Evolutionary conservation across 176 grass and related monocot genomes (phyloP), one percentile per base, ranked within the genome.

Genomic region (Luzula sylvatica): DNA sequence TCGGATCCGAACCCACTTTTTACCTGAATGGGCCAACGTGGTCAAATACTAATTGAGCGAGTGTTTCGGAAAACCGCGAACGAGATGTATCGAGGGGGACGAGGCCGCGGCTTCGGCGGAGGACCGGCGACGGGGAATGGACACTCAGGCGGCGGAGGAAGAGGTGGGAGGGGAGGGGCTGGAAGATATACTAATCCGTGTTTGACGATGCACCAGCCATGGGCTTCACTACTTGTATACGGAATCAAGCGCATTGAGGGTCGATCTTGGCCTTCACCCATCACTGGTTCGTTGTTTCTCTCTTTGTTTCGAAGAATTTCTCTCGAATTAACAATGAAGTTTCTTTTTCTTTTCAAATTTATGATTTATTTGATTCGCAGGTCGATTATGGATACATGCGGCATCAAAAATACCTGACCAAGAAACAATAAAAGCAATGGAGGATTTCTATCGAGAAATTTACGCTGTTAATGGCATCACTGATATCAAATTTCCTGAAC

Each of bases 181-280:
- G 79, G 49, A 7, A 61, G 30, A 26, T 72, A 73, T 28, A 59
- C 50, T 9, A 95, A 88, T 57, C 73, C 83, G 5, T 88, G 89
- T 73, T 78, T 95, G 35, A 95, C 89, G 53, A 95, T 95, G 89
- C 89, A 95, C 53, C 89, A 95, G 52, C 89, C 89, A 0, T 95
- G 89, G 89, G 89, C 89, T 18, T 95, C 83, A 20, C 89, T 95
- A 25, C 68, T 95, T 18, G 73, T 88, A 38, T 55, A 95, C 57
- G 89, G 89, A 41, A 95, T 95, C 76, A 95, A 95, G 77, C 89
- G 89, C 24, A 50, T 95, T 3, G 89, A 95, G 70, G 89, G 89
- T 23, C 65, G 89, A 39, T 95, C 89, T 11, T 95, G 89, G 89
- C 77, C 89, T 11, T 83, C 89, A 18, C 83, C 83, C 1, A 38